These are phyloP conservation scores for Microdochium bolleyi DNA, from an alignment of 2,329 filamentous ascomycete genomes.

Conservation along the genomic window DNA sequence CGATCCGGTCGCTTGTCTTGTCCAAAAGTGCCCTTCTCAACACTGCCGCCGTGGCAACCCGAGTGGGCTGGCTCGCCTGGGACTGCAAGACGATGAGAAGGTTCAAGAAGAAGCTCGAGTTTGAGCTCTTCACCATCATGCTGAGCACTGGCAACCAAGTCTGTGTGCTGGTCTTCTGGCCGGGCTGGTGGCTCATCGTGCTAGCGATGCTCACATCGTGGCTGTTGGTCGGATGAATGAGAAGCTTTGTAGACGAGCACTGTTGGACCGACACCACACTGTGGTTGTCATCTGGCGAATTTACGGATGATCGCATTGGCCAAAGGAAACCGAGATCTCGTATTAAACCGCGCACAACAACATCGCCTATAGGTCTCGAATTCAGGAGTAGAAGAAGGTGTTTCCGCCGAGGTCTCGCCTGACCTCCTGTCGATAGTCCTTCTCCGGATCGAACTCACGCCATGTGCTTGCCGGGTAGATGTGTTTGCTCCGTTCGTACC, in stretches of 20 bases:
- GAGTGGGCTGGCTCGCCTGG: slow-evolving; percentile 23
- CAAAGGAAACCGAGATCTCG: no score
- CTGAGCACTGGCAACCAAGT: slow-evolving; percentile 41
- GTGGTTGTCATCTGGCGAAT: no score
- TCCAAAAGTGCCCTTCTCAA: slow-evolving; percentile 9
- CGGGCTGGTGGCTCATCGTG: slow-evolving; percentile 43
- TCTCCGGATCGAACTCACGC: slow-evolving; percentile 89
- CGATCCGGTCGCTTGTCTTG: slow-evolving; percentile 17
- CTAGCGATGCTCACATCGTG: slow-evolving; percentile 24
- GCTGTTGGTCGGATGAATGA: slow-evolving; percentile 22
- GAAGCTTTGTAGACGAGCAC: no score
- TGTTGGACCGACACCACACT: no score
- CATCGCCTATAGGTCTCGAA: not conserved
- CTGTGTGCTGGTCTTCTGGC: slow-evolving; percentile 46
- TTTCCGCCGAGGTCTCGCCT: slow-evolving; percentile 84
- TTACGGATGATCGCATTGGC: no score
- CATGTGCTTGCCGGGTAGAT: slow-evolving; percentile 95
- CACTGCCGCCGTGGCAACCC: slow-evolving; percentile 3
- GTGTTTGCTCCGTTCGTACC: slow-evolving; percentile 97
- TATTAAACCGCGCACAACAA: no score
- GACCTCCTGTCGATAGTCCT: slow-evolving; percentile 71
- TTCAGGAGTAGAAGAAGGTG: slow-evolving; percentile 74
- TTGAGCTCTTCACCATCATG: slow-evolving; percentile 42
- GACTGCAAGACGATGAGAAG: slow-evolving; percentile 23
- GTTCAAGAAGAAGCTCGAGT: slow-evolving; percentile 38